Conservation (phyloP, 176 grass and related monocot genomes). For the Puccinellia tenuiflora region DNA sequence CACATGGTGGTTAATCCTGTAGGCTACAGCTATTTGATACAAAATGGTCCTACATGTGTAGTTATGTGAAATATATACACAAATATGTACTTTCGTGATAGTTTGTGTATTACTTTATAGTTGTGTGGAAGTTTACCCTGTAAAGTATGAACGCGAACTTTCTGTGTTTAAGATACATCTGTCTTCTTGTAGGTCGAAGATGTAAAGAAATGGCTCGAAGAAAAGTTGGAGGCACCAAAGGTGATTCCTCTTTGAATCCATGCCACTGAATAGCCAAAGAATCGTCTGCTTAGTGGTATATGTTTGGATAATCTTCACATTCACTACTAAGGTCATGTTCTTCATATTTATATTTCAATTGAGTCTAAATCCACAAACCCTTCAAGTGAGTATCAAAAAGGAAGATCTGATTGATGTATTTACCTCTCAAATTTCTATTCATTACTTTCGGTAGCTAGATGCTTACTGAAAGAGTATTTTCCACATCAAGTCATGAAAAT, state of each 20-base stretch:
- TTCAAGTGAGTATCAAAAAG: not conserved
- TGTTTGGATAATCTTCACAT: constrained; percentile 7
- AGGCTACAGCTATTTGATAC: not conserved
- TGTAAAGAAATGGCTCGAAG: constrained; percentile 89
- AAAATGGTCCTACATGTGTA: not conserved
- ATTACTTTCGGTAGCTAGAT: not conserved
- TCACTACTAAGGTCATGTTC: not conserved
- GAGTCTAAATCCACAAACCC: not conserved
- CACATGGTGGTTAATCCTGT: not conserved
- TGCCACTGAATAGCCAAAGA: not conserved
- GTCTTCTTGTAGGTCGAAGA: constrained; percentile 66
- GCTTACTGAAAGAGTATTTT: not conserved
- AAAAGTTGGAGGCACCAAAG: constrained; percentile 61
- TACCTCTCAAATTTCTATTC: not conserved
- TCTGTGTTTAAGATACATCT: constrained; percentile 14
- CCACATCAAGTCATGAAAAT: not conserved
- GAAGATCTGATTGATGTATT: not conserved
- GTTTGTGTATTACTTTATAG: not conserved
- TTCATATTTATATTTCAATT: not conserved
- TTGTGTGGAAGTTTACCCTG: not conserved
- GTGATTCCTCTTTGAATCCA: constrained; percentile 40
- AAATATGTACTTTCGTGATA: not conserved
- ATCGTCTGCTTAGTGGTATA: constrained; percentile 16
- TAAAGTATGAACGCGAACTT: not conserved
- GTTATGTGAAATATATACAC: not conserved